Evolutionary conservation across 2,329 filamentous ascomycete genomes (phyloP), one percentile per base, ranked within the genome.

Genomic region (Myotisia sp.): DNA sequence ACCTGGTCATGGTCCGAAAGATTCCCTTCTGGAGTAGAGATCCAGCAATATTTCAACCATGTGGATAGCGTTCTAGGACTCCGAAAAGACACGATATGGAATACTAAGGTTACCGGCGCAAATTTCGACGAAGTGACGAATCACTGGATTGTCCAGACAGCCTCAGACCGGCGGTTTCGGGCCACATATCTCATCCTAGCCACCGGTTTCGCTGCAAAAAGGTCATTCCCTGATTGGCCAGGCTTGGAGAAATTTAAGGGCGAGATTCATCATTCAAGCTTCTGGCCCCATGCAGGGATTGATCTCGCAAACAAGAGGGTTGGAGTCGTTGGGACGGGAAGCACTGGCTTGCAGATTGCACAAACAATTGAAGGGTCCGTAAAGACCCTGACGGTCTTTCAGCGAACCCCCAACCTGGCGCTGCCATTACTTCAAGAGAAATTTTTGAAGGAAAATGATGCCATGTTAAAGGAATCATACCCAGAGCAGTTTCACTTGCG

Each of bases 361-460:
- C 74, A 79, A 43, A 70, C 70, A 34, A 69, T 67, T 51, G 69
- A 65, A 2, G 67, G 67, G 2, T 48, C 61, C 8, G 71, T 65
- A 0, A 63, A 58, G 4, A 53, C 66, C 1, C 42, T 80, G 16
- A 64, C 55, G 2, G 49, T 56, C 1, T 58, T 79, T 50, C 74
- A 79, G 45, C 65, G 76, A 7, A 79, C 74, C 1, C 76, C 76
- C 0, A 80, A 79, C 42, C 53, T 76, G 3, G 70, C 70, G 1
- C 46, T 79, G 1, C 73, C 74, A 0, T 76, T 80, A 71, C 58
- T 62, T 2, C 63, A 68, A 38, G 54, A 57, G 3, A 38, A 57
- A 1, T 50, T 76, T 22, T 63, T 61, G 2, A 51, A 49, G 7
- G 60, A 63, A 38, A 65, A 70, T 42, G 67, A 76, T 44, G 54